Evolutionary conservation across 163 green algal genomes (phyloP).

Genomic region (Scenedesmus sp.): DNA sequence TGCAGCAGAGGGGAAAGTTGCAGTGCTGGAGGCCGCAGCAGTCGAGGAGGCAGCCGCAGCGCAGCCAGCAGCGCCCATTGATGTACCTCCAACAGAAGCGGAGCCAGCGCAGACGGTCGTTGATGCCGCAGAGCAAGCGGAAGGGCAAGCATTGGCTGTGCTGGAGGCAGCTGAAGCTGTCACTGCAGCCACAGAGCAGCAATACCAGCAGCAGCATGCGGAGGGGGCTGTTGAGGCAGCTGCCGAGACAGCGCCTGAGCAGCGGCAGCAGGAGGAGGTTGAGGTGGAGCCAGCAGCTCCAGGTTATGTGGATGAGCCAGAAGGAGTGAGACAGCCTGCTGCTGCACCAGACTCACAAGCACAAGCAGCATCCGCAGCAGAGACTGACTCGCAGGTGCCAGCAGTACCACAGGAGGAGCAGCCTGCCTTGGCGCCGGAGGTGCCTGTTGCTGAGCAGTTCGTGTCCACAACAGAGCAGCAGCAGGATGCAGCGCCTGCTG

Average conservation of each 20-base stretch:
- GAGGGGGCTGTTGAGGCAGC: background rate
- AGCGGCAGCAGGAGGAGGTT: background rate
- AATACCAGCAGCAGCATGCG: background rate
- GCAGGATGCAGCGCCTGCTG: constrained; percentile 7
- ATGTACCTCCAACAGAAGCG: background rate
- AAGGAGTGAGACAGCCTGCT: background rate
- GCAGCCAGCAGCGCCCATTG: background rate
- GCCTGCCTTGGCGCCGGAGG: background rate
- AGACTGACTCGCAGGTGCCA: background rate
- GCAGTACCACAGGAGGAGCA: background rate
- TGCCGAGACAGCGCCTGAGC: background rate
- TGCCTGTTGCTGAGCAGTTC: background rate
- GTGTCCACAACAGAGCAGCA: background rate
- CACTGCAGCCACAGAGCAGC: background rate
- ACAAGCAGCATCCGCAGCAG: background rate
- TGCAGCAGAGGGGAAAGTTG: background rate
- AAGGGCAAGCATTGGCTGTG: background rate
- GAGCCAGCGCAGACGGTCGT: background rate
- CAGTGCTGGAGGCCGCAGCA: background rate
- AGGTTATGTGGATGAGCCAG: background rate
- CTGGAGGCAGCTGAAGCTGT: background rate
- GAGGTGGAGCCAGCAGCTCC: background rate
- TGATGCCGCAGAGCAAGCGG: background rate
- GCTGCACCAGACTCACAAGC: background rate
- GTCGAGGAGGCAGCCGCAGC: background rate